Conservation (phyloP, 768 basidiomycete genomes). For the Lentinula detonsa region DNA sequence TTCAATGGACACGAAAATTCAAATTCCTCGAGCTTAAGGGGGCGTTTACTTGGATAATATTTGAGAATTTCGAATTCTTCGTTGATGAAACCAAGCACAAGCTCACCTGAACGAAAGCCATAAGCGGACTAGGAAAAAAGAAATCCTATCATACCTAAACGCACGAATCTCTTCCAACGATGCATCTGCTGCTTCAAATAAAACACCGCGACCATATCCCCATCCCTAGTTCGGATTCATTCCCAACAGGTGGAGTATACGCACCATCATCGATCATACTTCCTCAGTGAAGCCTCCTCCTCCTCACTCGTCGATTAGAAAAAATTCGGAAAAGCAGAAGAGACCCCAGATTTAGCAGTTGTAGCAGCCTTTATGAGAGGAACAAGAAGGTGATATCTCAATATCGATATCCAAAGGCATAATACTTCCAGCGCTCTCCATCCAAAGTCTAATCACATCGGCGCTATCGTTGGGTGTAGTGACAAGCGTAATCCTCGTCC, state of each 20-base stretch:
- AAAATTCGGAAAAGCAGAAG: slow-evolving; percentile 22
- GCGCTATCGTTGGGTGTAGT: slow-evolving; percentile 66
- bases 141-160: slow-evolving; percentile 74
- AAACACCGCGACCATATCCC: slow-evolving; percentile 73
- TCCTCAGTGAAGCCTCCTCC: not conserved
- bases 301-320: not conserved
- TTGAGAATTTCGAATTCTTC: too few species aligned
- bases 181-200: slow-evolving; percentile 79
- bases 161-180: slow-evolving; percentile 73
- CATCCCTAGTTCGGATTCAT: slow-evolving; percentile 38
- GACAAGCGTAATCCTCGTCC: slow-evolving; percentile 68
- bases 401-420: slow-evolving; percentile 79
- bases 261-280: not conserved
- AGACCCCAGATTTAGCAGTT: slow-evolving; percentile 32
- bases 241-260: not conserved
- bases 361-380: slow-evolving; percentile 20
- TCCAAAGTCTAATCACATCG: slow-evolving; percentile 78
- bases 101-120: slow-evolving; percentile 63
- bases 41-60: slow-evolving; percentile 43
- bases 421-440: slow-evolving; percentile 67
- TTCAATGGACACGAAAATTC: slow-evolving; percentile 71
- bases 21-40: slow-evolving; percentile 65
- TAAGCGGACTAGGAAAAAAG: slow-evolving; percentile 48
- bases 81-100: not conserved
- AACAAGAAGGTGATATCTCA: slow-evolving; percentile 61